Conservation (phyloP, 1,284 basidiomycete species). For the Baeospora myosura region DNA sequence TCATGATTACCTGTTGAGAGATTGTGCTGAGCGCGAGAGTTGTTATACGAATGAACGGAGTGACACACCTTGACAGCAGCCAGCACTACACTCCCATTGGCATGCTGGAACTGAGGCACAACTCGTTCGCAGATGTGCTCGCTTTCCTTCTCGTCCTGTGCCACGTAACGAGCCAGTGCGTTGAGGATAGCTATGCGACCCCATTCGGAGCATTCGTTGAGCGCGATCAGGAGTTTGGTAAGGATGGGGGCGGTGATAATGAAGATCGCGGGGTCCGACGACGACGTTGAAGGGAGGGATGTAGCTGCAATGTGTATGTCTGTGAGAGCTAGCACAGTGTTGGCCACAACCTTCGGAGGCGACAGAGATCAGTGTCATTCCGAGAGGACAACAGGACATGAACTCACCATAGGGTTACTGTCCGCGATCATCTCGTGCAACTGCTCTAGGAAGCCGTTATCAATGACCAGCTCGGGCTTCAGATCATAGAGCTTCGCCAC, state of each 20-base stretch:
- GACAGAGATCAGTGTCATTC: slow-evolving; percentile 3
- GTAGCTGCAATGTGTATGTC: slow-evolving; percentile 81
- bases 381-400: background rate
- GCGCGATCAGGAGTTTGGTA: slow-evolving; percentile 86
- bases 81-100: slow-evolving; percentile 90
- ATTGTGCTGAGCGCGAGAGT: slow-evolving; percentile 5
- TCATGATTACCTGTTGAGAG: slow-evolving; percentile 80
- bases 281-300: slow-evolving; percentile 43
- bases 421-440: slow-evolving; percentile 90
- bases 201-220: slow-evolving; percentile 99
- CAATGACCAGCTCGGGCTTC: slow-evolving; percentile 90
- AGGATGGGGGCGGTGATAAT: slow-evolving; percentile 76
- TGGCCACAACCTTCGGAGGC: slow-evolving; percentile 91
- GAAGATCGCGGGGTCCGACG: slow-evolving; percentile 68
- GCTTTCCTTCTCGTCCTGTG: slow-evolving; percentile 86
- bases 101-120: slow-evolving; percentile 97
- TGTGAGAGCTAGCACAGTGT: slow-evolving; percentile 87
- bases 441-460: slow-evolving; percentile 90
- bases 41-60: slow-evolving; percentile 6
- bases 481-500: slow-evolving; percentile 97
- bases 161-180: slow-evolving; percentile 78
- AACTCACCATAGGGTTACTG: slow-evolving; percentile 92
- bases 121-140: slow-evolving; percentile 99
- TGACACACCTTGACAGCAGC: slow-evolving; percentile 81
- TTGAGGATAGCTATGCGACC: slow-evolving; percentile 90